Evolutionary conservation across 1,284 basidiomycete genomes (phyloP), one percentile per base, ranked within the genome.

Genomic region (Boletellus deceptivus): DNA sequence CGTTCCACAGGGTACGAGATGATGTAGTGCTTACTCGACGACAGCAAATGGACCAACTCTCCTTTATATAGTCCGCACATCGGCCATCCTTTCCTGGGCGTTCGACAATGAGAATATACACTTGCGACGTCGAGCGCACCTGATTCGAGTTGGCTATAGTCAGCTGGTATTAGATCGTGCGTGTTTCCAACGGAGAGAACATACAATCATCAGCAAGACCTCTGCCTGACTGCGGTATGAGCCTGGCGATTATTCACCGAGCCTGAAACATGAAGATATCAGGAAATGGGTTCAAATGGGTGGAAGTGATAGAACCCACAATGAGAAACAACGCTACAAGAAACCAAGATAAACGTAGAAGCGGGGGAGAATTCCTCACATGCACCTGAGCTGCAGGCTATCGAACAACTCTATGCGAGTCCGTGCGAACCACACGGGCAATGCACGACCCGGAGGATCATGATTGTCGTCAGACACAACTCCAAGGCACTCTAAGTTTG

Each of bases 21-120:
- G 38, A 42, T 24, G 45, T 27, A 36, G 41, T 14, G 66, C 78
- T 44, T 59, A 87, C 86, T 70, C 6, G 86, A 74, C 1, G 89
- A 86, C 31, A 84, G 70, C 14, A 78, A 66, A 68, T 93, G 93
- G 3, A 91, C 90, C 4, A 90, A 88, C 62, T 93, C 90, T n/a
- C 89, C 89, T 40, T 81, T 73, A 69, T 34, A 79, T 76, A 1
- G 77, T 82, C 56, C 85, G 83, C 27, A 86, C 79, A 45, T 78
- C 72, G 16, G 80, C 70, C 18, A 76, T 71, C 5, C 75, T 75
- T 2, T 70, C 64, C 5, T 72, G 62, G 7, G 75, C 69, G 16
- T 72, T 63, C 4, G 71, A 60, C 43, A 72, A 65, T 24, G 77
- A 72, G 31, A 71, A 67, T 7, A 86, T 68, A 58, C 22, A 22